A percentile compares a stretch with the other conserved stretches of the same genome.
Evolutionary conservation across 345 rosid genomes (phyloP).

Genomic region (Arabis alpina): DNA sequence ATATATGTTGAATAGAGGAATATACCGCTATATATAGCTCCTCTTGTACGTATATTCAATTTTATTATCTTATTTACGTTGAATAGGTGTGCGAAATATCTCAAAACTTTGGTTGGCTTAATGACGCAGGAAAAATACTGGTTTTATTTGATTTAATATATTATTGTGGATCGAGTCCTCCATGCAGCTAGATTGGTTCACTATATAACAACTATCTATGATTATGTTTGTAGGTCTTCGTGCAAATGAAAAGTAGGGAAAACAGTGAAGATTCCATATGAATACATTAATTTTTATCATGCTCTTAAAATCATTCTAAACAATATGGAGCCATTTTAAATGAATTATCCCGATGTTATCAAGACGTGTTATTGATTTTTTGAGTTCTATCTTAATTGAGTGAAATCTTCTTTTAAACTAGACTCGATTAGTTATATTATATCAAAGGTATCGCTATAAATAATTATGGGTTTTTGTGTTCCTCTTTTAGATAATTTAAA

Average conservation of each 20-base stretch:
- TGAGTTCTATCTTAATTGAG: no score
- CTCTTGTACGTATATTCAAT: background rate
- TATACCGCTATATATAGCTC: constrained; percentile 17
- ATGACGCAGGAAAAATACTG: constrained; percentile 30
- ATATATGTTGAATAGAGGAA: constrained; percentile 27
- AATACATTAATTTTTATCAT: no score
- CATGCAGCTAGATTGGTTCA: constrained; percentile 38
- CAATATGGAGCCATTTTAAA: no score
- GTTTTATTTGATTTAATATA: constrained; percentile 19
- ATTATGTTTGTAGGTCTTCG: background rate
- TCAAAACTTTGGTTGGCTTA: constrained; percentile 21
- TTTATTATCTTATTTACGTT: constrained; percentile 28
- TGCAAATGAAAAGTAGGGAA: background rate
- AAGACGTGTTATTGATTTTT: no score
- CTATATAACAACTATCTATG: constrained; percentile 2
- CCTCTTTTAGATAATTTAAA: no score
- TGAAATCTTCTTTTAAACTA: no score
- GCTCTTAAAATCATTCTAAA: no score
- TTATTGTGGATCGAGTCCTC: constrained; percentile 32
- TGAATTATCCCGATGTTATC: no score
- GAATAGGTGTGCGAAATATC: constrained; percentile 34
- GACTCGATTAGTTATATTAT: no score
- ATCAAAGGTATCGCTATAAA: no score
- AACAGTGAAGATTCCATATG: background rate
- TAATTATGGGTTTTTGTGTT: no score